These are phyloP conservation scores for Tulasnella calospora DNA, from an alignment of 768 basidiomycete genomes.

Conservation along the genomic window DNA sequence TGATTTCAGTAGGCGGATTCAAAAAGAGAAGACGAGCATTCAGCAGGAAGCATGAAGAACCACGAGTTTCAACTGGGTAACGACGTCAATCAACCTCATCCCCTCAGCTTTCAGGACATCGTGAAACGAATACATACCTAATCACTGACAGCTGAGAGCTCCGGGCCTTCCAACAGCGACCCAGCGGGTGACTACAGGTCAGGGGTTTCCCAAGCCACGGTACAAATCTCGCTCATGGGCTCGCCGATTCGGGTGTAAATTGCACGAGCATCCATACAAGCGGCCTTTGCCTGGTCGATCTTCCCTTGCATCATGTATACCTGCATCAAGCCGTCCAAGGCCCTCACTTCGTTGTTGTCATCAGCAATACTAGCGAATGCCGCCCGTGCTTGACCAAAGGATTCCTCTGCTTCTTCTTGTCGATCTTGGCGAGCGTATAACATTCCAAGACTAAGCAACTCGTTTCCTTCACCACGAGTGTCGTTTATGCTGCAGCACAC, in stretches of 20 bases:
- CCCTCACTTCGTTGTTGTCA: neutral
- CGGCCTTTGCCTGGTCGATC: neutral
- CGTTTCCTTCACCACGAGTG: neutral
- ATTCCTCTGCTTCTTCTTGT: neutral
- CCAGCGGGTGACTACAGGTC: neutral
- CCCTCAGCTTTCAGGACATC: too few species aligned
- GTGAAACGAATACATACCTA: neutral
- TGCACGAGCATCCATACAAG: neutral
- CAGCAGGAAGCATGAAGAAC: too few species aligned
- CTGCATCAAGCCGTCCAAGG: neutral
- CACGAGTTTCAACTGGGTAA: too few species aligned
- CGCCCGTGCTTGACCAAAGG: neutral
- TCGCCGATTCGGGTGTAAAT: neutral
- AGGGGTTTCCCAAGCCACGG: neutral
- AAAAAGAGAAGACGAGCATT: too few species aligned
- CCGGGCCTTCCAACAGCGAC: neutral
- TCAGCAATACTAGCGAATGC: neutral
- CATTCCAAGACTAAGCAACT: neutral
- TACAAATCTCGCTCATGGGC: neutral
- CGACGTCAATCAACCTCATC: too few species aligned
- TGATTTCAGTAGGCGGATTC: too few species aligned
- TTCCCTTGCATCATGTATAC: neutral
- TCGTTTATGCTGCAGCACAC: neutral
- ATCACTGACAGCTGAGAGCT: neutral
- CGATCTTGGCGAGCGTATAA: neutral